Evolutionary conservation across 345 rosid genomes (phyloP), one percentile per base, ranked within the genome.

Genomic region (Syzygium grande): DNA sequence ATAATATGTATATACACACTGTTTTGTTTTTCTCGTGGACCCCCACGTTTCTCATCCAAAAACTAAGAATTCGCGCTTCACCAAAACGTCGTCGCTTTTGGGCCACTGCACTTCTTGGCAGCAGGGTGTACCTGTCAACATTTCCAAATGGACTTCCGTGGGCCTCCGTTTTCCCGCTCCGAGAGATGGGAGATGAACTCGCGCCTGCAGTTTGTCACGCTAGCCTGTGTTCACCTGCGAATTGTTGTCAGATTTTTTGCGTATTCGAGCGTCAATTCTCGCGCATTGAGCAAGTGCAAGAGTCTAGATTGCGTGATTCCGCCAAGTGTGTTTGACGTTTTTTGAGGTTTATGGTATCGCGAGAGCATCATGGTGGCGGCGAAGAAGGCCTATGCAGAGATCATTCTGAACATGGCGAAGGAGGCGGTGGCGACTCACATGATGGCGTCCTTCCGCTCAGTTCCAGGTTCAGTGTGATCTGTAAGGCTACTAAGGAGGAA

Each of bases 331-430:
- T 43, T 43, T 1, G 46, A 43, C 52, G 12, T 51, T 51, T 51
- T 10, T 51, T 51, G 13, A 51, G 52, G 52, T 51, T 51, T 51
- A 9, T 11, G 52, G 52, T 11, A 9, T 38, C 7, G 25, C 34
- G 46, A 94, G 98, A 92, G 92, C 91, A 88, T 89, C 91, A 87
- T 89, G 94, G 89, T 86, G 89, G 96, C 93, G 63, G 86, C 94
- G 92, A 94, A 95, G 95, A 93, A 91, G 90, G 96, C 96, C 27
- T 96, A 94, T 89, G 96, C 97, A 27, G 96, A 94, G 56, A 94
- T 96, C 23, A 92, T 95, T 78, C 89, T 94, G 61, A 94, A 93
- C 92, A 92, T 94, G 55, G 93, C 94, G 63, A 94, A 92, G 88
- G 98, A 95, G 92, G 94, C 97, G 15, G 94, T 96, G 12, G 95